Evolutionary conservation across 1,139 yeast species (phyloP).

Genomic region (Nakaseomyces kungkrabaensis): DNA sequence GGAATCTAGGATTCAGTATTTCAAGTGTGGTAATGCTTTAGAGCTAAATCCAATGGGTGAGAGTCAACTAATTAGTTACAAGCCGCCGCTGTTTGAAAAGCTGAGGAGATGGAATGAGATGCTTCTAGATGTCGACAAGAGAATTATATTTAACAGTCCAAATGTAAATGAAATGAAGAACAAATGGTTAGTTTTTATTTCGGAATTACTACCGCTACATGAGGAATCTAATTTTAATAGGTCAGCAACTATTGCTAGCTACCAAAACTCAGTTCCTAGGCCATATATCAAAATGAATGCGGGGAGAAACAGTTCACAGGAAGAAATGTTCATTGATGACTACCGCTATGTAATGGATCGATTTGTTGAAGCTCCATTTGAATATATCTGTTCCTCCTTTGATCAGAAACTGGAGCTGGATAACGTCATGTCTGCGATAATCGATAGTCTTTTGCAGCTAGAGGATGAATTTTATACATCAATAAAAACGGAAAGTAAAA

Average conservation of each 20-base stretch:
- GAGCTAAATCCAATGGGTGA: conserved; percentile 14
- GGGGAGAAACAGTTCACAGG: conserved; percentile 13
- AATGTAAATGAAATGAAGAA: conserved; percentile 18
- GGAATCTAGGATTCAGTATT: conserved; percentile 25
- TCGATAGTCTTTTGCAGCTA: conserved; percentile 20
- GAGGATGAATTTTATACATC: conserved; percentile 23
- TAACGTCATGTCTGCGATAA: conserved; percentile 14
- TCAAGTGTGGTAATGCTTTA: conserved; percentile 15
- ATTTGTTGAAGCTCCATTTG: conserved; percentile 18
- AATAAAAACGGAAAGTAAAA: conserved; percentile 12
- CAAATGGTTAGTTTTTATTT: conserved; percentile 22
- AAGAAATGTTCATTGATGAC: conserved; percentile 18
- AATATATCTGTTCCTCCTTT: conserved; percentile 15
- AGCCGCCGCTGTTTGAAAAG: conserved; percentile 23
- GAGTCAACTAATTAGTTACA: conserved; percentile 23
- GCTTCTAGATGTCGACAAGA: conserved; percentile 12
- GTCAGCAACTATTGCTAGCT: conserved; percentile 16
- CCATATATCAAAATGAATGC: conserved; percentile 2
- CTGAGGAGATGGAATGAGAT: conserved; percentile 25
- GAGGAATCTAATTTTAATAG: conserved; percentile 29
- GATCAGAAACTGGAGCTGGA: conserved; percentile 18
- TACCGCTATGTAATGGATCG: conserved; percentile 17
- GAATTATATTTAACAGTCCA: conserved; percentile 20
- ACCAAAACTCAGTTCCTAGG: conserved; percentile 5
- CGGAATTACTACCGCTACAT: conserved; percentile 23